A percentile compares a stretch with the other conserved stretches of the same genome.
Conservation (phyloP, 73 alveolate species). For the Symbiodinium pilosum region DNA sequence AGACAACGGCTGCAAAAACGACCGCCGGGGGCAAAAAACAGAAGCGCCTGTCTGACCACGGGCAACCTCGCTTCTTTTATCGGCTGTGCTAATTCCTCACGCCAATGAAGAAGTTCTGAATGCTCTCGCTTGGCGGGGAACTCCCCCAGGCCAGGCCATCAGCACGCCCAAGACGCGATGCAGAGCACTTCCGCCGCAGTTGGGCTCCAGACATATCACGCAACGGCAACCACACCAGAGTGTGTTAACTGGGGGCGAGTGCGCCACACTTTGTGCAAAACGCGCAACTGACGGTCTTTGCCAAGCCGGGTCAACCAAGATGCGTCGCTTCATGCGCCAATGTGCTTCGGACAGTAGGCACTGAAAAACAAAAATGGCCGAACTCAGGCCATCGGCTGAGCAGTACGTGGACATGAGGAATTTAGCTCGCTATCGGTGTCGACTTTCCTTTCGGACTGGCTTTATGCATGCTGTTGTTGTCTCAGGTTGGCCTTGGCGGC, state of each 20-base stretch:
- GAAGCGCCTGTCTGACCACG: not conserved
- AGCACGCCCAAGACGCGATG: not conserved
- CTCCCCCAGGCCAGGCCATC: too few species aligned
- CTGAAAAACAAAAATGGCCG: not conserved
- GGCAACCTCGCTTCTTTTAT: not conserved
- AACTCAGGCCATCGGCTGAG: not conserved
- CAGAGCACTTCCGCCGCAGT: not conserved
- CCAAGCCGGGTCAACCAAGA: conserved; percentile 6
- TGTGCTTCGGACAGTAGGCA: not conserved
- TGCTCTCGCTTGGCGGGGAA: not conserved
- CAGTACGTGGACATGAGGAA: not conserved
- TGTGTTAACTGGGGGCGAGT: not conserved
- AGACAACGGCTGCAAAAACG: not conserved
- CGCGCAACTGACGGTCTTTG: not conserved
- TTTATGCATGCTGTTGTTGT: too few species aligned
- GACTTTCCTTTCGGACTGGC: too few species aligned
- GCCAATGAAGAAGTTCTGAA: not conserved
- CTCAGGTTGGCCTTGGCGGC: too few species aligned
- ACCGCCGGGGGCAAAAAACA: not conserved
- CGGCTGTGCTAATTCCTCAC: not conserved
- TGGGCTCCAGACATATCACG: conserved; percentile 6
- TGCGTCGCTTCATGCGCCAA: not conserved
- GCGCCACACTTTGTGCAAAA: too few species aligned
- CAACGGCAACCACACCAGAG: not conserved
- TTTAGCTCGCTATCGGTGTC: not conserved